Base-by-base conservation (phyloP, 495 filamentous ascomycete species). In the Xylaria sp. region DNA sequence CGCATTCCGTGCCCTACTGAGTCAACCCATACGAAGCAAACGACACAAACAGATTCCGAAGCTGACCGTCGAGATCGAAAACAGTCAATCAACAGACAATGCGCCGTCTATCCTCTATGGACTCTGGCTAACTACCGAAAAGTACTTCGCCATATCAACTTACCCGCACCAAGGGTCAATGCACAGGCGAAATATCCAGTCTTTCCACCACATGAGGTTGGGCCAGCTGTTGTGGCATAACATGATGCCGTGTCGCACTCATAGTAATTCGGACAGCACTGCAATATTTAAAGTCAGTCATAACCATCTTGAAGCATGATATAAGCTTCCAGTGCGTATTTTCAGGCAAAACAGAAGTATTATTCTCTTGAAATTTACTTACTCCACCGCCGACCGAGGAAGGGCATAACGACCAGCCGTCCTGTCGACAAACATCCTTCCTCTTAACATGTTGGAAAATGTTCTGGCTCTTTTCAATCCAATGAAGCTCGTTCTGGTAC, bases 181-280 rank as follows among this genome's bases (percentile, higher is more conserved):
- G 74, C 71, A 64, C 83, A 85, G 19, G 61, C 68, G 66, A 76
- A 84, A 21, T 72, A 83, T 21, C 75, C 79, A 50, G 52, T 37
- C n/a, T 24, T 69, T 0, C 78, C 80, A 53, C 78, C 79, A 9
- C 79, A 82, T n/a, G 81, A 72, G 17, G 80, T 74, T 44, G 78
- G 71, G 15, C 77, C 81, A 35, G 80, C 74, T 15, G 82, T 83
- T 35, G 82, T 84, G 61, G 82, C 80, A 61, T 80, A 82, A 61
- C 84, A 86, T 17, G 77, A 81, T 19, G 83, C 78, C 44, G 74
- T 74, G n/a, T 71, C 82, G 70, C 84, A 86, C 3, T 69, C 79
- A 69, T 84, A 86, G 9, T 72, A 70, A 15, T 77, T 72, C 4
- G 82, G 83, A 58, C 84, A 86, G 57, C 84, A 86, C 64, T 67